Conservation (phyloP, 1,284 basidiomycete species). For the Pseudozyma sp. region DNA sequence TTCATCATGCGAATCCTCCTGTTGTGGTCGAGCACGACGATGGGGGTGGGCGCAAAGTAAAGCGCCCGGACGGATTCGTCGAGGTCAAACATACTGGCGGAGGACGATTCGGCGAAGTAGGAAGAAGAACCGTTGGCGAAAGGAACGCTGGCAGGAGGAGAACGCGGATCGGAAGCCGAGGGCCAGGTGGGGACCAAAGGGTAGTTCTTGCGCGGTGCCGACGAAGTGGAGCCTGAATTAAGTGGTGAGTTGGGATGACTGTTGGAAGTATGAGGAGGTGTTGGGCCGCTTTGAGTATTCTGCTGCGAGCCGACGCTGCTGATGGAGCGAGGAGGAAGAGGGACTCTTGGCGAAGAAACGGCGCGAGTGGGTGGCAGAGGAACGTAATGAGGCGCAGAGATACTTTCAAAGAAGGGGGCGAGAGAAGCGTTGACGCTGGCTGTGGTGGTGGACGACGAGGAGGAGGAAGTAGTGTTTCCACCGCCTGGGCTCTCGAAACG, state of each 20-base stretch:
- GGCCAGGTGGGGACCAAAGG: slow-evolving; percentile 8
- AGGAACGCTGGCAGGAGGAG: slow-evolving; percentile 22
- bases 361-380: slow-evolving; percentile 38
- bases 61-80: slow-evolving; percentile 64
- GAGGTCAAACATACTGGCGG: slow-evolving; percentile 61
- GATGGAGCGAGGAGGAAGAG: slow-evolving; percentile 16
- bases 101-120: slow-evolving; percentile 30
- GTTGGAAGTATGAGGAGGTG: neutral
- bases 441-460: slow-evolving; percentile 9
- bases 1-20: slow-evolving; percentile 63
- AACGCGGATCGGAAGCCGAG: slow-evolving; percentile 12
- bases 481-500: slow-evolving; percentile 41
- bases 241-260: slow-evolving; percentile 28
- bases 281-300: neutral
- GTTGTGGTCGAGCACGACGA: slow-evolving; percentile 60
- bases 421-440: slow-evolving; percentile 7
- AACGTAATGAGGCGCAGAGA: slow-evolving; percentile 33
- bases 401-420: slow-evolving; percentile 23
- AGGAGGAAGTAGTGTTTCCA: slow-evolving; percentile 11
- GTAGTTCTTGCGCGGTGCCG: neutral
- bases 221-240: slow-evolving; percentile 3
- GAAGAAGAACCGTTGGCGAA: slow-evolving; percentile 30
- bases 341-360: slow-evolving; percentile 21
- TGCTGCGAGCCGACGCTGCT: slow-evolving; percentile 16
- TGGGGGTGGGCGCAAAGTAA: slow-evolving; percentile 64